A percentile compares a stretch with the other conserved stretches of the same genome.
phyloP scores from a whole-genome alignment of 305 asterid species.

The Salvia sclarea region DNA sequence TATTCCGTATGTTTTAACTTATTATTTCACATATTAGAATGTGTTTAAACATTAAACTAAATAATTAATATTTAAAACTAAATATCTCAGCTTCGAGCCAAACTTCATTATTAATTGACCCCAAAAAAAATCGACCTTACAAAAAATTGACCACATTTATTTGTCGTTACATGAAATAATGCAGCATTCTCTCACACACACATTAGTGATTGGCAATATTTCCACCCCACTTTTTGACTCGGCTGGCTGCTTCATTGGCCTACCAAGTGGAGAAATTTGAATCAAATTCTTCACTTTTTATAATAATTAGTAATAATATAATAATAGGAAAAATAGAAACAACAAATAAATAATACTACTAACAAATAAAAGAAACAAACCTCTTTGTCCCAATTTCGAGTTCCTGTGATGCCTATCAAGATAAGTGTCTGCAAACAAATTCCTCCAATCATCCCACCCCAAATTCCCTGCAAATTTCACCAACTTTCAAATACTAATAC shows the following conservation, averaged over 20 bases:
- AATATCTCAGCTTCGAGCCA: too few relatives aligned
- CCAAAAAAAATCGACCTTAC: too few relatives aligned
- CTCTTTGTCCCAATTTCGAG: slow-evolving; percentile 76
- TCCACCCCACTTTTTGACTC: slow-evolving; percentile 61
- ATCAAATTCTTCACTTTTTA: neutral
- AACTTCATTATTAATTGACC: too few relatives aligned
- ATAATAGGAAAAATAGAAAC: neutral
- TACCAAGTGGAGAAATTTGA: slow-evolving; percentile 25
- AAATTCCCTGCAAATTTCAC: slow-evolving; percentile 58
- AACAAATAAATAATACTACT: neutral
- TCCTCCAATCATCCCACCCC: slow-evolving; percentile 91
- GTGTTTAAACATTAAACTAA: too few relatives aligned
- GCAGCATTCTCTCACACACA: too few relatives aligned
- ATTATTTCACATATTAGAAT: too few relatives aligned
- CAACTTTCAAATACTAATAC: neutral
- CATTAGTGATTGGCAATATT: slow-evolving; percentile 33
- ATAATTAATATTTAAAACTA: too few relatives aligned
- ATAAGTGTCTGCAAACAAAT: slow-evolving; percentile 66
- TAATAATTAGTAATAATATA: neutral
- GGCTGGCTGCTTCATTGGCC: slow-evolving; percentile 54
- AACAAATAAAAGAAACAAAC: slow-evolving; percentile 39
- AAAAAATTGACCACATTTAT: neutral
- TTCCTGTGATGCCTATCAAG: slow-evolving; percentile 50
- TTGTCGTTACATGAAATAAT: neutral
- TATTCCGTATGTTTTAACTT: too few relatives aligned